phyloP scores from a whole-genome alignment of 495 filamentous ascomycete species.

The Lasiosphaeria ovina region DNA sequence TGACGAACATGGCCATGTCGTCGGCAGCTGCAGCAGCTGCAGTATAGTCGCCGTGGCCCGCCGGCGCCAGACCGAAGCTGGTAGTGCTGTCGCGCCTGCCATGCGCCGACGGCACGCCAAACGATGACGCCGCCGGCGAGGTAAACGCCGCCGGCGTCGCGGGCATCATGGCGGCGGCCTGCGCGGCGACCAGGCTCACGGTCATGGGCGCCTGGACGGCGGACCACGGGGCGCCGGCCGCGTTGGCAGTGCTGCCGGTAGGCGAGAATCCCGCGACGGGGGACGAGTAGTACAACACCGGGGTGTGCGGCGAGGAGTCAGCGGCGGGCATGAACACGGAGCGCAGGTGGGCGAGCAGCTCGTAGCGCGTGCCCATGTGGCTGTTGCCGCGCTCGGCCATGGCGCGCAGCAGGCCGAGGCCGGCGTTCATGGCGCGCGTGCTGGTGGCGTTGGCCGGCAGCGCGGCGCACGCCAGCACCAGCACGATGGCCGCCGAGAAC shows the following conservation, averaged over 20 bases:
- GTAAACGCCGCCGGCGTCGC: too few species aligned
- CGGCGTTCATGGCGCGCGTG: conserved; percentile 41
- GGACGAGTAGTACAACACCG: not conserved
- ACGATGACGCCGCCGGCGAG: not conserved
- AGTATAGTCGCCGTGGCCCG: not conserved
- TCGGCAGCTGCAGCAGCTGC: not conserved
- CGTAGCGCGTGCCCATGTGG: conserved; percentile 43
- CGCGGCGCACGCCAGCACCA: conserved; percentile 51
- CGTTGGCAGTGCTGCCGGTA: too few species aligned
- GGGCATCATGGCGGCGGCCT: not conserved
- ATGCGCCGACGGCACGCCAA: not conserved
- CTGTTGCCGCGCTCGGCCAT: conserved; percentile 51
- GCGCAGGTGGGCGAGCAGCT: conserved; percentile 31
- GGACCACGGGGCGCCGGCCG: not conserved
- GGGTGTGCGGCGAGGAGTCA: not conserved
- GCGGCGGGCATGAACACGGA: conserved; percentile 16
- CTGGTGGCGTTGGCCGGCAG: conserved; percentile 43
- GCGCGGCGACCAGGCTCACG: conserved; percentile 7
- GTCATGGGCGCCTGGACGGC: conserved; percentile 7
- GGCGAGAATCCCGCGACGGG: not conserved
- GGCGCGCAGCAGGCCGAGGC: conserved; percentile 39
- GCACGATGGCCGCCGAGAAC: conserved; percentile 48
- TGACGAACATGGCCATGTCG: conserved; percentile 6
- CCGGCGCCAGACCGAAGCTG: not conserved
- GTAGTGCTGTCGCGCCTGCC: not conserved